Evolutionary conservation across 2,329 filamentous ascomycete genomes (phyloP).

Genomic region (Tolypocladium paradoxum): DNA sequence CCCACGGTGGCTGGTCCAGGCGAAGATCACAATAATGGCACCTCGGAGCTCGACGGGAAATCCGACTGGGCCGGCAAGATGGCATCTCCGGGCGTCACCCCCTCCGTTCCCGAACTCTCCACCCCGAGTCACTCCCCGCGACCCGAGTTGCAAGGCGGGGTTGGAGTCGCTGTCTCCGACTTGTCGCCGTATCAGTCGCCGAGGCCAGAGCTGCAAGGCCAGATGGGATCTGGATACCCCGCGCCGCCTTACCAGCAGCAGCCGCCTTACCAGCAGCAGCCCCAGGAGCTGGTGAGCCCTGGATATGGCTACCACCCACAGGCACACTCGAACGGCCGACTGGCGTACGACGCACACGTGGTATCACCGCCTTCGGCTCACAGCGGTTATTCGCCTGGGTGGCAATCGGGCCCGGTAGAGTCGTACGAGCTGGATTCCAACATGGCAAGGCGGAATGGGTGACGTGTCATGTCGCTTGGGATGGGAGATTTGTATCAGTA

Average conservation of each 20-base stretch:
- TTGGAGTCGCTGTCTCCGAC: conserved; percentile 10
- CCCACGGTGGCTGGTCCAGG: conserved; percentile 1
- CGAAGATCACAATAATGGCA: conserved; percentile 3
- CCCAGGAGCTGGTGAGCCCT: conserved; percentile 13
- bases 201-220: conserved; percentile 16
- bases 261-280: conserved; percentile 6
- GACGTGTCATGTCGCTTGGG: neutral
- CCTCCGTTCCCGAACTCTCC: conserved; percentile 9
- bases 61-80: neutral
- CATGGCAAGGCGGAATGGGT: conserved; percentile 1
- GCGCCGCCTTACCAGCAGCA: conserved; percentile 6
- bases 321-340: conserved; percentile 6
- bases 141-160: conserved; percentile 12
- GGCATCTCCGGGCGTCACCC: conserved; percentile 2
- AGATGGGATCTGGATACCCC: conserved; percentile 9
- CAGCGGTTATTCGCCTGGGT: conserved; percentile 9
- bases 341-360: conserved; percentile 5
- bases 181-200: conserved; percentile 13
- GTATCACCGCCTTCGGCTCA: conserved; percentile 4
- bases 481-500: neutral
- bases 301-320: conserved; percentile 8
- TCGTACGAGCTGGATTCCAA: conserved; percentile 20
- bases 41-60: conserved; percentile 18
- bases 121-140: conserved; percentile 15
- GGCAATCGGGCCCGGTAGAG: conserved; percentile 25